Evolutionary conservation across 192 early-diverging fungal genomes (phyloP).

Genomic region (Glomus cerebriforme): DNA sequence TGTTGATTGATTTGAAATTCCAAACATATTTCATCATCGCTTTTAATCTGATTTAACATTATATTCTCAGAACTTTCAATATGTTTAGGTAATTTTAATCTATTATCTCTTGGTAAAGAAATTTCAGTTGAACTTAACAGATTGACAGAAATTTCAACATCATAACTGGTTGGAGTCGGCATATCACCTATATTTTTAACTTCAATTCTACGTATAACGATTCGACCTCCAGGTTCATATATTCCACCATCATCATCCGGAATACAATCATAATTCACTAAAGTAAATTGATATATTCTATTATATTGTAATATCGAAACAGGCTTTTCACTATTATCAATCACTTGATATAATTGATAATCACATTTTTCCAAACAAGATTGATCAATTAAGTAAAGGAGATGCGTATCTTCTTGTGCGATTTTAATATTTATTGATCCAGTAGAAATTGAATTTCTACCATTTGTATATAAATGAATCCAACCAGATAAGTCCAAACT

Average conservation of each 20-base stretch:
- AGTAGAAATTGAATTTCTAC: not conserved
- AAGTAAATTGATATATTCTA: not conserved
- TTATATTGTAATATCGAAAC: not conserved
- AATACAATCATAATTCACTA: not conserved
- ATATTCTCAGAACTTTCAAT: not conserved
- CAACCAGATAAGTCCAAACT: not conserved
- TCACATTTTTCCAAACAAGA: not conserved
- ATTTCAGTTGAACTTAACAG: not conserved
- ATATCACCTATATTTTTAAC: not conserved
- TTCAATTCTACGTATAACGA: not conserved
- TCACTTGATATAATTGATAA: not conserved
- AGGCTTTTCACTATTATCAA: not conserved
- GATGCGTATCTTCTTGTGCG: not conserved
- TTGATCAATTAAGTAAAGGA: not conserved
- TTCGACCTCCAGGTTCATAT: not conserved
- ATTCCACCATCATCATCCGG: not conserved
- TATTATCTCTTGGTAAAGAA: not conserved
- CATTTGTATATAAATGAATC: not conserved
- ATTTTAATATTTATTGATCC: not conserved
- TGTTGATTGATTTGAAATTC: not conserved
- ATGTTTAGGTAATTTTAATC: not conserved
- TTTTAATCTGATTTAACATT: not conserved
- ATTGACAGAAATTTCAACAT: not conserved
- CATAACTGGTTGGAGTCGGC: not conserved
- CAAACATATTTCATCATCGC: not conserved